A percentile compares a stretch with the other conserved stretches of the same genome.
Conservation (phyloP, 2,329 filamentous ascomycete species). For the Fusarium compactum region DNA sequence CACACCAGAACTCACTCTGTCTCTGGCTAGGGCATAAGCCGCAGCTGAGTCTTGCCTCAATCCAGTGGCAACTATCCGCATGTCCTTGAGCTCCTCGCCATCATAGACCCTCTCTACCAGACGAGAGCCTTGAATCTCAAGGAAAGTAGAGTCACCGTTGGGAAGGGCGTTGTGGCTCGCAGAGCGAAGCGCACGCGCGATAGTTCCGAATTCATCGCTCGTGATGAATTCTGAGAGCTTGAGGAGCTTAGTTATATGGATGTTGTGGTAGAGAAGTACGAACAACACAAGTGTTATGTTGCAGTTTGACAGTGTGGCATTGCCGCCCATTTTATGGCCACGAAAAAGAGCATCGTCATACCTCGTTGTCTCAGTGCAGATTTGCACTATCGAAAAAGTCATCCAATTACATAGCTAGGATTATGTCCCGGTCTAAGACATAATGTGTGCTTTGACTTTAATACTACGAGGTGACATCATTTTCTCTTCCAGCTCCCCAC, state of each 20-base stretch:
- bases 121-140: fast-evolving
- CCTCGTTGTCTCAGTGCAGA: no score
- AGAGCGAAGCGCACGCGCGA: not conserved
- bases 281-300: not conserved
- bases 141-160: not conserved
- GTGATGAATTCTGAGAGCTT: not conserved
- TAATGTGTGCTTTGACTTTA: no score
- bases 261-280: no score
- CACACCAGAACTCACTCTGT: not conserved
- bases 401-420: no score
- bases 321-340: not conserved
- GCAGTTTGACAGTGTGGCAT: fast-evolving
- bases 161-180: not conserved
- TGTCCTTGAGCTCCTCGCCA: not conserved
- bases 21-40: not conserved
- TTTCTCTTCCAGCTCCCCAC: no score
- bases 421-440: no score
- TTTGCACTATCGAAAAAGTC: no score
- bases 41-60: not conserved
- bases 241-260: fast-evolving
- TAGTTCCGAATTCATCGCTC: not conserved
- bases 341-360: no score
- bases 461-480: no score
- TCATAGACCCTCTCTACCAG: not conserved
- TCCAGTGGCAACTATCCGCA: not conserved